Conservation (phyloP, 148 eudicot genomes). For the Camellia japonica region DNA sequence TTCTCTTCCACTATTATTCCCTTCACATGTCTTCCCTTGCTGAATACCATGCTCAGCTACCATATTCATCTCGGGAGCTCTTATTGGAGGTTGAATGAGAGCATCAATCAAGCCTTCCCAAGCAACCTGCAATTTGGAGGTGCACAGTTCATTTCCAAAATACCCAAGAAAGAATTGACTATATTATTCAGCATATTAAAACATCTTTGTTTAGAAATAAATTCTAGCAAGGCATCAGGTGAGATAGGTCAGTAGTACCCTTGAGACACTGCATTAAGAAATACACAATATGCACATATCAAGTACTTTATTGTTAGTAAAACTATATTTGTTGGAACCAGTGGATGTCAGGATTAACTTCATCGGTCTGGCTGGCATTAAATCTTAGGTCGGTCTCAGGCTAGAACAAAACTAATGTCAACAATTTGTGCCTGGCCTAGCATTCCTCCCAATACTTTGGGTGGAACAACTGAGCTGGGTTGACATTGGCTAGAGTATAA, state of each 20-base stretch:
- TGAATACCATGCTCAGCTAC: slow-evolving; percentile 12
- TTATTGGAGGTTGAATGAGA: slow-evolving; percentile 41
- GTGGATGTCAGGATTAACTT: not conserved
- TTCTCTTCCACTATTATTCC: slow-evolving; percentile 25
- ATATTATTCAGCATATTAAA: not conserved
- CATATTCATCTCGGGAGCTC: slow-evolving; percentile 21
- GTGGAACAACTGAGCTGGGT: not conserved
- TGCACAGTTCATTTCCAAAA: not conserved
- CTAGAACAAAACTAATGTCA: not conserved
- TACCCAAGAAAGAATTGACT: not conserved
- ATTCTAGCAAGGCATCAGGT: not conserved
- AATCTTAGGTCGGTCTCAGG: not conserved
- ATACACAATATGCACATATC: not conserved
- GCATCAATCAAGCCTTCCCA: slow-evolving; percentile 96
- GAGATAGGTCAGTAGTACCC: not conserved
- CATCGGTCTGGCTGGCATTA: not conserved
- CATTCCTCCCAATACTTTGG: not conserved
- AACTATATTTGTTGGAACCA: not conserved
- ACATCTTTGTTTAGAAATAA: not conserved
- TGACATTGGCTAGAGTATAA: not conserved
- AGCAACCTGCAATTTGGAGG: slow-evolving; percentile 56
- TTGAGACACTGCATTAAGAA: not conserved
- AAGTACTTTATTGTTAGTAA: not conserved
- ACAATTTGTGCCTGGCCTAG: not conserved
- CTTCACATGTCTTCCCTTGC: slow-evolving; percentile 26